These are phyloP conservation scores for Arabis alpina DNA, from an alignment of 345 rosid genomes.

Conservation along the genomic window DNA sequence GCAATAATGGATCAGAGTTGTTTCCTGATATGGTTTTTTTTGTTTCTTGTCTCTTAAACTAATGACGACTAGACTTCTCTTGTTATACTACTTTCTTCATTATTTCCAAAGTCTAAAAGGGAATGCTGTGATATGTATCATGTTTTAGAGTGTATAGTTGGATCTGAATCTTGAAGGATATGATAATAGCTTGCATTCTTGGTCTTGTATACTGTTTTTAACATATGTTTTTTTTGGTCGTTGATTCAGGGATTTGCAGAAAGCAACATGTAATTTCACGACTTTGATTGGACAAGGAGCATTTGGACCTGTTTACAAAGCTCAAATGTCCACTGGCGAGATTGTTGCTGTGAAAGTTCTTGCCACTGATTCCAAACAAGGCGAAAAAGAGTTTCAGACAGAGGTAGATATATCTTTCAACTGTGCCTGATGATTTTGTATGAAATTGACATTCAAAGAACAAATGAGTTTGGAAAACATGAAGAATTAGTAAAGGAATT, in stretches of 20 bases:
- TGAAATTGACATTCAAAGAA: not conserved
- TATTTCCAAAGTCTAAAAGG: slow-evolving; percentile 1
- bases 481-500: too few relatives aligned
- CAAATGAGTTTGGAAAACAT: too few relatives aligned
- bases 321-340: slow-evolving; percentile 92
- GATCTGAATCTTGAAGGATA: slow-evolving; percentile 14
- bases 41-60: not conserved
- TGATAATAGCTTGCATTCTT: not conserved
- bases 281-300: slow-evolving; percentile 94
- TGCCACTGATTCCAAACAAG: slow-evolving; percentile 96
- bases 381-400: slow-evolving; percentile 95
- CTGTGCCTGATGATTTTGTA: not conserved
- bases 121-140: not conserved
- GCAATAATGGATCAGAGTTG: slow-evolving; percentile 2
- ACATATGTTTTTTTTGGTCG: not conserved
- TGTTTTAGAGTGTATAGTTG: slow-evolving; percentile 3
- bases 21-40: not conserved
- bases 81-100: not conserved
- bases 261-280: slow-evolving; percentile 90
- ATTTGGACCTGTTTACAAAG: slow-evolving; percentile 98
- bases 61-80: slow-evolving; percentile 18
- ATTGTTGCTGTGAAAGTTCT: slow-evolving; percentile 93
- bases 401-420: slow-evolving; percentile 62
- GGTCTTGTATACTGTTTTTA: slow-evolving; percentile 7
- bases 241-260: slow-evolving; percentile 88